Evolutionary conservation across 148 eudicot genomes (phyloP).

Genomic region (Cornus suecica): DNA sequence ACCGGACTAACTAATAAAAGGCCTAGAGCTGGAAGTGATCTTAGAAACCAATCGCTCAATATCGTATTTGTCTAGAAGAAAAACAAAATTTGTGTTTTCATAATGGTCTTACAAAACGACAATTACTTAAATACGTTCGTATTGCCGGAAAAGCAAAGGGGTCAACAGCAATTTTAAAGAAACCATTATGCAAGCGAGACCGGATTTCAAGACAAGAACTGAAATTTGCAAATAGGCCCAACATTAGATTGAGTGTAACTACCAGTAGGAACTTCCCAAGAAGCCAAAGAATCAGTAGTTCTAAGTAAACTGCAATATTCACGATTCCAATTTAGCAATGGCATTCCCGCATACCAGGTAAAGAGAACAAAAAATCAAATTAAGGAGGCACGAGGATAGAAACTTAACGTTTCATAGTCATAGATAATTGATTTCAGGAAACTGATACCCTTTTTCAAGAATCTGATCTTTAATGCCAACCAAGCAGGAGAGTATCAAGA

Average conservation of each 20-base stretch:
- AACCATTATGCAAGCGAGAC: neutral
- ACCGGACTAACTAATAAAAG: no score
- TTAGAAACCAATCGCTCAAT: no score
- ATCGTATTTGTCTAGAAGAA: no score
- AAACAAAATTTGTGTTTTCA: no score
- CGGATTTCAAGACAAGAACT: neutral
- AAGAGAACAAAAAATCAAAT: neutral
- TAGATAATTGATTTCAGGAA: neutral
- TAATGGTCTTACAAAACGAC: no score
- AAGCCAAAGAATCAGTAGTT: neutral
- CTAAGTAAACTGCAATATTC: neutral
- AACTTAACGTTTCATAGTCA: neutral
- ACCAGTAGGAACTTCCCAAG: neutral
- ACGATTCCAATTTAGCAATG: neutral
- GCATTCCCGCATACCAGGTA: conserved; percentile 3
- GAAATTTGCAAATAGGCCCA: neutral
- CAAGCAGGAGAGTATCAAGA: conserved; percentile 14
- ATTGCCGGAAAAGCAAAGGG: no score
- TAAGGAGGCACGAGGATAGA: neutral
- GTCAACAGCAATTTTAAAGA: neutral
- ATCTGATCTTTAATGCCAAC: conserved; percentile 6
- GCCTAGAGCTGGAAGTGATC: no score
- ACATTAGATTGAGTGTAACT: neutral
- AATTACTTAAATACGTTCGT: no score
- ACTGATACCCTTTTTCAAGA: neutral